Percentiles rank a stretch among this genome's conserved stretches.
phyloP scores from a whole-genome alignment of 768 basidiomycete genomes.

The Phaeotremella skinneri region DNA sequence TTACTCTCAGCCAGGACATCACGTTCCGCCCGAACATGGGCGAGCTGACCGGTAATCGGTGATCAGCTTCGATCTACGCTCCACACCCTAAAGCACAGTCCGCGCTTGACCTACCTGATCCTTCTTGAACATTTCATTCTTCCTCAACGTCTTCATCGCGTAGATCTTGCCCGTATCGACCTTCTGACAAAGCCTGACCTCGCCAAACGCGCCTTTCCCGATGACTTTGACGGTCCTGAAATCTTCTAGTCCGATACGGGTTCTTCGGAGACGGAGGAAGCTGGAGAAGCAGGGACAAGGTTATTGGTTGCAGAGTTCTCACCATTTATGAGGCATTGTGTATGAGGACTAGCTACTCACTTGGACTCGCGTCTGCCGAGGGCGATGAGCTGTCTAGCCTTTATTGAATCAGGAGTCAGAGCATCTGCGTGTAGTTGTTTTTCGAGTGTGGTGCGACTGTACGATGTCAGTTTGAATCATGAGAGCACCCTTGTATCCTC shows the following conservation, averaged over 20 bases:
- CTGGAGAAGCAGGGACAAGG: conserved; percentile 54
- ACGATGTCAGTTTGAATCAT: too few relatives aligned
- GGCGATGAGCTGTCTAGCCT: conserved; percentile 44
- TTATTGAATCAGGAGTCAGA: conserved; percentile 44
- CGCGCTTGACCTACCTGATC: conserved; percentile 68
- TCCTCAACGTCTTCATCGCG: conserved; percentile 96
- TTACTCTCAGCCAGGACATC: conserved; percentile 95
- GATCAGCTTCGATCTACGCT: background rate
- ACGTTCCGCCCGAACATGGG: conserved; percentile 95
- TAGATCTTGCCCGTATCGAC: conserved; percentile 96
- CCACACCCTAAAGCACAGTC: background rate
- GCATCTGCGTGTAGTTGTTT: conserved; percentile 43
- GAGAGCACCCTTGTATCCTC: too few relatives aligned
- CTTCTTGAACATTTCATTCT: conserved; percentile 98
- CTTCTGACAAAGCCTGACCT: conserved; percentile 95
- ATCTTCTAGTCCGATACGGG: conserved; percentile 84
- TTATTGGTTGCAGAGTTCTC: background rate
- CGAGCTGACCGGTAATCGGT: conserved; percentile 60
- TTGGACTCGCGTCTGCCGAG: conserved; percentile 48
- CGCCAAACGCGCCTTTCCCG: conserved; percentile 97
- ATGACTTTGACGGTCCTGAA: conserved; percentile 98
- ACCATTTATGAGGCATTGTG: conserved; percentile 6
- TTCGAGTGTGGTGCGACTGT: conserved; percentile 45
- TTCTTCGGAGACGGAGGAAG: conserved; percentile 80
- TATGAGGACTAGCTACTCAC: conserved; percentile 25